phyloP scores from a whole-genome alignment of 2,329 filamentous ascomycete genomes.

The Emmonsia crescens region DNA sequence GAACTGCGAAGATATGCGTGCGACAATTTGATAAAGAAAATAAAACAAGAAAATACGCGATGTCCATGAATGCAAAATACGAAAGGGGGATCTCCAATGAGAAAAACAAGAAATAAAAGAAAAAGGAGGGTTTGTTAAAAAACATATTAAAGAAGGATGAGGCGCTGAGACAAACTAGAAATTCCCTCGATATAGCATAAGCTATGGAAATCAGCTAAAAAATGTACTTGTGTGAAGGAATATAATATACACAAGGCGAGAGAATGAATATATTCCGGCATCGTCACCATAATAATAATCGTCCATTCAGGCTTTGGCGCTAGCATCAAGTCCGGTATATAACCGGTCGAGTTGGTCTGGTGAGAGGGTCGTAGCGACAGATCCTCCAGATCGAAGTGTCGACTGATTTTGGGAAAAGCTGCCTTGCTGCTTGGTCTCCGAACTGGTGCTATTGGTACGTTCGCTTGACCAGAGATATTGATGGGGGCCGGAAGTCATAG shows the following conservation, averaged over 20 bases:
- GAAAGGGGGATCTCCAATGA: neutral
- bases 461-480: slow-evolving; percentile 7
- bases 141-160: neutral
- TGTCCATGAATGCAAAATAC: neutral
- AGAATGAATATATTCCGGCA: neutral
- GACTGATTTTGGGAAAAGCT: slow-evolving; percentile 3
- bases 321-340: slow-evolving; percentile 11
- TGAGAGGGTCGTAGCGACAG: slow-evolving; percentile 4
- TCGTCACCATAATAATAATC: neutral
- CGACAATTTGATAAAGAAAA: neutral
- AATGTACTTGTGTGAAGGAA: neutral
- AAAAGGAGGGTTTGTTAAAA: neutral
- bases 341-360: slow-evolving; percentile 10
- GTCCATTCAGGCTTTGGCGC: slow-evolving; percentile 7
- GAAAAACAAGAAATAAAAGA: neutral
- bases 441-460: neutral
- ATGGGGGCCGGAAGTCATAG: neutral
- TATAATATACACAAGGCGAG: neutral
- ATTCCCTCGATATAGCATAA: neutral
- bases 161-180: neutral
- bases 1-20: neutral
- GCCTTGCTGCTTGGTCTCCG: neutral
- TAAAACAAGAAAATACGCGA: neutral
- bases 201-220: neutral
- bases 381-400: neutral